Evolutionary conservation across 139 green algal genomes (phyloP).

Genomic region (Klebsormidium nitens): DNA sequence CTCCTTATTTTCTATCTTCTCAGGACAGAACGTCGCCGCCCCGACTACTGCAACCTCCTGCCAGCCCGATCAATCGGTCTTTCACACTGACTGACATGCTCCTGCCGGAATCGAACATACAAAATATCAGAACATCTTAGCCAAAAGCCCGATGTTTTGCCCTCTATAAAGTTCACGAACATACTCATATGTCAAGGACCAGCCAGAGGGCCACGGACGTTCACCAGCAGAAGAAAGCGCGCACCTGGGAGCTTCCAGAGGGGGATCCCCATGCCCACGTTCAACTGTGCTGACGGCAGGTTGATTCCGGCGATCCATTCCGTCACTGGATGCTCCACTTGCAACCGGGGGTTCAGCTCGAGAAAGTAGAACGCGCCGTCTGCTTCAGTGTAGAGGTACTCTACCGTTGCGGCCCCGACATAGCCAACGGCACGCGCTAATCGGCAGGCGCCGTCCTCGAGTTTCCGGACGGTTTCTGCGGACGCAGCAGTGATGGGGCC

Average conservation of each 20-base stretch:
- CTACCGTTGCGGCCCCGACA: conserved; percentile 88
- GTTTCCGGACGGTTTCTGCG: conserved; percentile 18
- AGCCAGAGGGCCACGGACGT: too few species aligned
- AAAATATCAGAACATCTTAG: too few species aligned
- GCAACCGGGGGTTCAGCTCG: conserved; percentile 95
- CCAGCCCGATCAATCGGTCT: too few species aligned
- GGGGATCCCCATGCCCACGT: conserved; percentile 89
- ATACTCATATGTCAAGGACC: too few species aligned
- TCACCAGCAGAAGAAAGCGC: not conserved
- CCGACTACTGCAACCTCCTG: too few species aligned
- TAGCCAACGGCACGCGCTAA: conserved; percentile 69
- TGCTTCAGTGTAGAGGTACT: conserved; percentile 90
- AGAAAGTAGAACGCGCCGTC: conserved; percentile 87
- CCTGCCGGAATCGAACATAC: too few species aligned
- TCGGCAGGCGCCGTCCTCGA: conserved; percentile 74
- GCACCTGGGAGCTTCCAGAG: conserved; percentile 53
- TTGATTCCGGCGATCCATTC: conserved; percentile 90
- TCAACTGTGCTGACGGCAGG: conserved; percentile 85
- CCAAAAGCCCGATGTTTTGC: too few species aligned
- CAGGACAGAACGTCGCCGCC: too few species aligned
- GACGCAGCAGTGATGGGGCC: conserved; percentile 72
- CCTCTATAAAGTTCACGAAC: too few species aligned
- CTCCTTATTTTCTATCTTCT: too few species aligned
- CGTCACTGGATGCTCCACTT: conserved; percentile 98
- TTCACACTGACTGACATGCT: too few species aligned